phyloP scores from a whole-genome alignment of 768 basidiomycete species.

The Fomitopsis pulvina region DNA sequence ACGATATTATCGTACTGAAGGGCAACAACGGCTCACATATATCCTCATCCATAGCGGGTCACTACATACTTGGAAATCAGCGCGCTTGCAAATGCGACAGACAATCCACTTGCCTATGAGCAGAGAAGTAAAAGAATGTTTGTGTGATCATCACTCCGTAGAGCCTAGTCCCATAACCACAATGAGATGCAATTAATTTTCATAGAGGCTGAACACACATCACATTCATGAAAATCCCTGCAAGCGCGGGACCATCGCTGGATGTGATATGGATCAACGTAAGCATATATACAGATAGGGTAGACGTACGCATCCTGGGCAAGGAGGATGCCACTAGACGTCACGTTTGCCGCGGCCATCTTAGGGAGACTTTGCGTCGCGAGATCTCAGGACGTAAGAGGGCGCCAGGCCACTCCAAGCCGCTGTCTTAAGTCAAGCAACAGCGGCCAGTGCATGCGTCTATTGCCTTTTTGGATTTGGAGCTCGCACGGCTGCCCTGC shows the following conservation, averaged over 20 bases:
- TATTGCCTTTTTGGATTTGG: too few relatives aligned
- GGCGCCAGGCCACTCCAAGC: too few relatives aligned
- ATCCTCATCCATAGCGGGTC: constrained; percentile 17
- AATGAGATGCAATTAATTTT: background rate
- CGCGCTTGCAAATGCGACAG: background rate
- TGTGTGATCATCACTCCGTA: constrained; percentile 30
- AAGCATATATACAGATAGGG: too few relatives aligned
- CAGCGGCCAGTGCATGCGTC: too few relatives aligned
- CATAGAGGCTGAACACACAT: background rate
- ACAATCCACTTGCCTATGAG: constrained; percentile 12
- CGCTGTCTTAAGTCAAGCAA: too few relatives aligned
- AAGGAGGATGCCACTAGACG: too few relatives aligned
- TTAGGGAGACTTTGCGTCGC: too few relatives aligned
- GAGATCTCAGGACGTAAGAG: too few relatives aligned
- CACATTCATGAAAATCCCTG: constrained; percentile 29
- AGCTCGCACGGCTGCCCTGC: too few relatives aligned
- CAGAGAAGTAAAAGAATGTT: constrained; percentile 21
- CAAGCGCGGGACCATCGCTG: constrained; percentile 29
- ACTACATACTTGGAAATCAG: constrained; percentile 4
- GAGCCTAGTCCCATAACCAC: constrained; percentile 12
- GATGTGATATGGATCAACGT: too few relatives aligned
- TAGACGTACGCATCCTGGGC: too few relatives aligned
- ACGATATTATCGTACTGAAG: background rate
- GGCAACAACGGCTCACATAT: constrained; percentile 12
- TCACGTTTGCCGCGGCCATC: too few relatives aligned